Evolutionary conservation across 129 eudicot species (phyloP), one percentile per base, ranked within the genome.

Genomic region (sunflower (Helianthus annuus)): DNA sequence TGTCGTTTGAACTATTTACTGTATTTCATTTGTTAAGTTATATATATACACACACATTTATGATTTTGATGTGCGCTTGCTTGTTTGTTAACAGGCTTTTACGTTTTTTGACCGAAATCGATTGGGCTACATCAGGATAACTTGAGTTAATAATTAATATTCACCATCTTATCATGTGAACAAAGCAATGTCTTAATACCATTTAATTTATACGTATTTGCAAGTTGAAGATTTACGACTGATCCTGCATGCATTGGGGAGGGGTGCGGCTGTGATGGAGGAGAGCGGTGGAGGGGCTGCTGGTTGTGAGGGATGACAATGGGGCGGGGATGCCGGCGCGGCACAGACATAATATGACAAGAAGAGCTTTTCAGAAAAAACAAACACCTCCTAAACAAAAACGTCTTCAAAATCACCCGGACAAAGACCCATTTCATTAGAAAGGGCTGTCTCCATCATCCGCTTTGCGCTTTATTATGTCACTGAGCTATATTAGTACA

Each of bases 171-270:
- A 10, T 14, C 42, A 6, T 40, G 7, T 55, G 36, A 48, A 49
- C 19, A 29, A 32, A 7, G 4, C 4, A 8, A 53, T 19, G 48
- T 7, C 44, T 5, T 8, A 63, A 51, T 17, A 22, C 48, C 6
- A 10, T 36, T 27, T 4, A 27, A 4, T 58, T 49, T 32, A 44
- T 52, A 10, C 68, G 29, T 56, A 13, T 77, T 61, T 27, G 45
- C 94, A 94, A 97, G 97, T 95, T 61, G 99, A 95, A 78, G 99
- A 95, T 83, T 73, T 95, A 84, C 83, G 99, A 78, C 70, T 91
- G 78, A 85, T 95, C 44, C 66, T 95, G 73, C 99, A 95, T 69
- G 84, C 84, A 76, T 83, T 95, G 70, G 97, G 99, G n/a, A n/a
- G n/a, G n/a, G n/a, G n/a, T n/a, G n/a, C n/a, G n/a, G n/a, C n/a